A percentile compares a stretch with the other conserved stretches of the same genome.
Conservation (phyloP, 164 flowering plant species). For the Vitis labrusca region DNA sequence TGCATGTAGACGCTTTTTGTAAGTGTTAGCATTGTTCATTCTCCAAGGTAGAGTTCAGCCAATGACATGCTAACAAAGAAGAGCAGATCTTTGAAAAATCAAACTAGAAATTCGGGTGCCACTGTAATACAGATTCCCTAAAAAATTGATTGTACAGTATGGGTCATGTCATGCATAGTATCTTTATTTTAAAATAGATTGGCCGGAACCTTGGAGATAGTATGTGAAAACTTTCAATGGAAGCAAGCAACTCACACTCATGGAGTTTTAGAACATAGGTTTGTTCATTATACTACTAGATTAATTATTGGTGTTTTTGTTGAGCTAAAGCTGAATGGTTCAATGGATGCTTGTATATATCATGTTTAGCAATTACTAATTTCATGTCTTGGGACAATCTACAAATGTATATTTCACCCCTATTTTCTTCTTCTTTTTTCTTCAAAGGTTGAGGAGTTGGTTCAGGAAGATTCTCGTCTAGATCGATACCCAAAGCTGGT, state of each 20-base stretch:
- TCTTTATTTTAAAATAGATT: too few species aligned
- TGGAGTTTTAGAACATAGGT: neutral
- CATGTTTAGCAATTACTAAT: neutral
- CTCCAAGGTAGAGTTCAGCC: too few species aligned
- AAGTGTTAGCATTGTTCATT: neutral
- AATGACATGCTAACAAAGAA: too few species aligned
- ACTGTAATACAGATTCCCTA: too few species aligned
- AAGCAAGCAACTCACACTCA: neutral
- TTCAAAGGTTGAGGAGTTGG: conserved; percentile 79
- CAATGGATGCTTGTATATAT: neutral
- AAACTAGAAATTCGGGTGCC: too few species aligned
- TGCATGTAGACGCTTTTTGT: neutral
- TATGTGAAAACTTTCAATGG: too few species aligned
- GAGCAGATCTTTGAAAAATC: too few species aligned
- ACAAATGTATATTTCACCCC: too few species aligned
- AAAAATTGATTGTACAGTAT: too few species aligned
- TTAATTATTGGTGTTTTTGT: neutral
- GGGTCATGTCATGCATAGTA: too few species aligned
- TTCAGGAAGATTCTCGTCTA: conserved; percentile 87
- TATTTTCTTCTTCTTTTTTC: neutral
- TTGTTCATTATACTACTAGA: too few species aligned
- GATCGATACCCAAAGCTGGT: conserved; percentile 85
- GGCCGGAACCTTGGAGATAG: too few species aligned
- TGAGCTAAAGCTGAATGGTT: neutral
- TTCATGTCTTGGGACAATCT: neutral